Percentiles rank a stretch among this genome's conserved stretches.
Evolutionary conservation across 108 stramenopile genomes (phyloP).

Genomic region (Epipyxis sp.): DNA sequence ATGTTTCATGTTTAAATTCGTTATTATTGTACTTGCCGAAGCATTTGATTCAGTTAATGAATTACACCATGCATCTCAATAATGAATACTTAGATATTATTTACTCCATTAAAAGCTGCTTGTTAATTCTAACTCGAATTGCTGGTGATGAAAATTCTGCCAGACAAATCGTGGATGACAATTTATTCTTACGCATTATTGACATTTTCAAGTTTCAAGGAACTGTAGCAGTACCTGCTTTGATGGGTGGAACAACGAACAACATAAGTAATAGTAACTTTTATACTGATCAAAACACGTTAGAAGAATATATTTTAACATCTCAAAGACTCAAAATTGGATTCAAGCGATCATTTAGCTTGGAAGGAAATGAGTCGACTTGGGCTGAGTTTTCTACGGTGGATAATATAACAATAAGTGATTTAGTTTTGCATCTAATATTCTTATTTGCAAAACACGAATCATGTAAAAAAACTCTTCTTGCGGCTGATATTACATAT

Average conservation of each 20-base stretch:
- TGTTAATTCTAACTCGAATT: not conserved
- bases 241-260: not conserved
- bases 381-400: too few relatives aligned
- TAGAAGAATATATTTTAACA: not conserved
- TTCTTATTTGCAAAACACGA: not conserved
- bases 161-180: not conserved
- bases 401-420: not conserved
- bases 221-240: not conserved
- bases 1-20: not conserved
- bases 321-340: not conserved
- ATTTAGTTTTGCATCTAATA: not conserved
- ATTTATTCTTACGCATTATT: not conserved
- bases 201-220: not conserved
- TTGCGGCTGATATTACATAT: not conserved
- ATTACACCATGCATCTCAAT: not conserved
- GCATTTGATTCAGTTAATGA: not conserved
- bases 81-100: not conserved
- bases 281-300: not conserved
- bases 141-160: not conserved
- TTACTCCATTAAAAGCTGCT: not conserved
- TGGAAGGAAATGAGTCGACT: too few relatives aligned
- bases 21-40: not conserved
- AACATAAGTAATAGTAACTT: not conserved
- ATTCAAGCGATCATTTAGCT: too few relatives aligned
- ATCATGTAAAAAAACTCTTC: not conserved